Base-by-base conservation (phyloP, 345 rosid species). In the Turnera subulata region DNA sequence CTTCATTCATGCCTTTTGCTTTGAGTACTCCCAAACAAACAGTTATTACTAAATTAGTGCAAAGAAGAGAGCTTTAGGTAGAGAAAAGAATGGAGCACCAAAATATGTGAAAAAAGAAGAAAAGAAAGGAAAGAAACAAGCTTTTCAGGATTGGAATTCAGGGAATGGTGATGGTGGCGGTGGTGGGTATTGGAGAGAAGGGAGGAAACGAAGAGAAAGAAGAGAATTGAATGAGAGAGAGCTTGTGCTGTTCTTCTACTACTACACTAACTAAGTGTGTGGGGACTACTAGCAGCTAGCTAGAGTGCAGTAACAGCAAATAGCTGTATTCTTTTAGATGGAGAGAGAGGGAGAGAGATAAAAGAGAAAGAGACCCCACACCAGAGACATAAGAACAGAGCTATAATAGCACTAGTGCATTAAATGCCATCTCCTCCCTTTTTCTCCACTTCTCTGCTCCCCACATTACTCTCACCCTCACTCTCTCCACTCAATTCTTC, bases 1-100 rank as follows among this genome's bases (percentile, higher is more conserved):
- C 70, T 54, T 71, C 82, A 59, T 52, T 73, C 79, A 73, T 76
- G 54, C 62, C 72, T 63, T 52, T 56, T 53, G 16, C 37, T 50
- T 46, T 18, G n/a, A 37, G 14, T n/a, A 53, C 53, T 6, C 43
- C 15, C 46, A 39, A n/a, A 35, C 25, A 10, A 2, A 48, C 23
- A 43, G 23, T 18, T 42, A 23, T 6, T 17, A 49, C 1, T 19
- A 21, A 58, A 59, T 10, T 23, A 20, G 22, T 1, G 25, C 7
- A 6, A 29, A 64, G 13, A 33, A 17, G 4, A 43, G 1, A 13
- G 33, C 43, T 3, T 0, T 2, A 2, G 21, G 13, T 12, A 16
- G 46, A 17, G 25, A 18, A n/a, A n/a, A n/a, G n/a, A n/a, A n/a
- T n/a, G n/a, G n/a, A n/a, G n/a, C n/a, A n/a, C n/a, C n/a, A n/a